Conservation (phyloP, 345 rosid species). For the Cardamine chenopodiifolia region DNA sequence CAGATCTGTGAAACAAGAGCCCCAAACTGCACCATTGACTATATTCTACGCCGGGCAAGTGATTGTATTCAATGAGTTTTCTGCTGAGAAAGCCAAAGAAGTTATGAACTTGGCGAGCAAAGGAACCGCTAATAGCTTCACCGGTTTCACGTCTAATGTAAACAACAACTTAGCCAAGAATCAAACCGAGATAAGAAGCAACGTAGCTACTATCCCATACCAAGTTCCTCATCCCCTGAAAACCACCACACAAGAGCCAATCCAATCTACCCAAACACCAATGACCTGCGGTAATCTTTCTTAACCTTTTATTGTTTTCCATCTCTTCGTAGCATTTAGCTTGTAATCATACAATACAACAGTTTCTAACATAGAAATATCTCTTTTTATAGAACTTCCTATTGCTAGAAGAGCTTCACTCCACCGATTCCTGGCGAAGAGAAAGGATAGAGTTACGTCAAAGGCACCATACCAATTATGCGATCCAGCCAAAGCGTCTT, state of each 20-base stretch:
- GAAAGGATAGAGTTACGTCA: conserved; percentile 77
- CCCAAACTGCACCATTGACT: conserved; percentile 68
- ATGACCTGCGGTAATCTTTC: conserved; percentile 57
- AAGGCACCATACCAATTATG: conserved; percentile 64
- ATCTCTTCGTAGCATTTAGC: neutral
- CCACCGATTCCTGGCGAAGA: conserved; percentile 88
- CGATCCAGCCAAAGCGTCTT: conserved; percentile 38
- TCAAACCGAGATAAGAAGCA: conserved; percentile 36
- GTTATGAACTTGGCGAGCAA: conserved; percentile 65
- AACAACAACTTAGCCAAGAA: conserved; percentile 35
- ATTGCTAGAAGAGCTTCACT: conserved; percentile 94
- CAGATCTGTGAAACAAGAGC: conserved; percentile 43
- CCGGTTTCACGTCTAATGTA: conserved; percentile 39
- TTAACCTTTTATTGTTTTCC: neutral
- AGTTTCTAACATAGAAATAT: neutral
- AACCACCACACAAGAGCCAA: conserved; percentile 45
- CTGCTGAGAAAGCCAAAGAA: conserved; percentile 80
- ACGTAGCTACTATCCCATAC: conserved; percentile 34
- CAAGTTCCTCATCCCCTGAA: conserved; percentile 43
- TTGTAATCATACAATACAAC: neutral
- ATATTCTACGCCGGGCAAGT: conserved; percentile 86
- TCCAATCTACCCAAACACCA: conserved; percentile 46
- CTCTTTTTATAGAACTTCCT: conserved; percentile 63
- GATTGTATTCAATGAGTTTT: conserved; percentile 69
- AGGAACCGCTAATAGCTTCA: conserved; percentile 47